Conservation (phyloP, 345 rosid species). For the Arabidopsis suecica region DNA sequence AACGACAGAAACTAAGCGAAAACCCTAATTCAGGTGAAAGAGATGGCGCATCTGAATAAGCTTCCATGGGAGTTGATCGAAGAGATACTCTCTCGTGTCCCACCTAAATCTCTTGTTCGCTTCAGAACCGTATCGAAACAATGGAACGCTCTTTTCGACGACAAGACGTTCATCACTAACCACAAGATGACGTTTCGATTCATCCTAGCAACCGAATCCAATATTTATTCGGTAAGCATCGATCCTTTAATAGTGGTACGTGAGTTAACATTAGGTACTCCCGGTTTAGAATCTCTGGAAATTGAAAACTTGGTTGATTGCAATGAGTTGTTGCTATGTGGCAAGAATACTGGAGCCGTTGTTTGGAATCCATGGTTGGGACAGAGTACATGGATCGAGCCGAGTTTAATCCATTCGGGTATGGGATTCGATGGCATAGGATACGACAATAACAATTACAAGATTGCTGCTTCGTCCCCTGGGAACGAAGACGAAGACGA, state of each 20-base stretch:
- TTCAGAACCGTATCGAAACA: slow-evolving; percentile 9
- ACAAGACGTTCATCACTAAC: neutral
- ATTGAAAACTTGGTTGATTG: neutral
- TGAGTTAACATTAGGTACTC: neutral
- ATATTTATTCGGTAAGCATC: slow-evolving; percentile 7
- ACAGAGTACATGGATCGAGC: neutral
- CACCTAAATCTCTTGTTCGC: neutral
- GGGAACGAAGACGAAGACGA: too few relatives aligned
- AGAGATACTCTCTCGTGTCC: neutral
- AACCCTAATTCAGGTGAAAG: neutral
- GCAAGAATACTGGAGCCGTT: neutral
- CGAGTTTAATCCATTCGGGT: neutral
- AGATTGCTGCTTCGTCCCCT: neutral
- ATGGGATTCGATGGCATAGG: neutral
- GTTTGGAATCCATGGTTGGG: slow-evolving; percentile 9
- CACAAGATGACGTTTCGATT: neutral
- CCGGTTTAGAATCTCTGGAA: neutral
- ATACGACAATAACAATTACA: neutral
- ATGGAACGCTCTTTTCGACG: neutral
- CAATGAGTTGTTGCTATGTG: neutral
- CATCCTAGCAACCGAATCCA: neutral
- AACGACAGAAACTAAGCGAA: too few relatives aligned
- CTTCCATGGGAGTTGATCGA: slow-evolving; percentile 11
- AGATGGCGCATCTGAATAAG: neutral
- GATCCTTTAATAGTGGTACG: neutral